Percentiles rank a stretch among this genome's conserved stretches.
phyloP scores from a whole-genome alignment of 352 stramenopile species.

The Achlya hypogyna region DNA sequence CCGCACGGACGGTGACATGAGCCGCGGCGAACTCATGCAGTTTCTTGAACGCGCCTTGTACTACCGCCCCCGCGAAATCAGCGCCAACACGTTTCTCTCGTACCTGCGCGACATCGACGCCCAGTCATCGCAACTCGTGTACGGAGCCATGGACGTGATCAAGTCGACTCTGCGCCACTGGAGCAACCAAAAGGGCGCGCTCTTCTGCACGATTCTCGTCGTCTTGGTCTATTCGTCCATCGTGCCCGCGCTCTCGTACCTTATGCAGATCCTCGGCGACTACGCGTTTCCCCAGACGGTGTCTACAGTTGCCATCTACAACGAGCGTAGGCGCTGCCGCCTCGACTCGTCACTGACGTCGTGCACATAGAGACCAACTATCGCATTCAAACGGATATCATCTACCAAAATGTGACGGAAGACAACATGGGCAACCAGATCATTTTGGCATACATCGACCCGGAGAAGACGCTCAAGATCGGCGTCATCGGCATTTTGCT shows the following conservation, averaged over 20 bases:
- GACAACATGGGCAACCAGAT: neutral
- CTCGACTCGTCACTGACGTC: neutral
- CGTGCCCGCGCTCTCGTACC: slow-evolving; percentile 5
- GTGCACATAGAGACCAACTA: neutral
- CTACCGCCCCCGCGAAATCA: slow-evolving; percentile 64
- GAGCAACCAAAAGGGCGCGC: slow-evolving; percentile 68
- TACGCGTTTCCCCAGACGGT: slow-evolving; percentile 8
- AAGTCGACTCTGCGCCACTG: slow-evolving; percentile 74
- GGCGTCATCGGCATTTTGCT: slow-evolving; percentile 64
- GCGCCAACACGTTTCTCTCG: slow-evolving; percentile 70
- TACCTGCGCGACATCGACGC: slow-evolving; percentile 81
- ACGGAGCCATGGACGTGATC: slow-evolving; percentile 68
- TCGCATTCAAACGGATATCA: neutral
- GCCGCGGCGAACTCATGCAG: slow-evolving; percentile 75
- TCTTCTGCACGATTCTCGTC: slow-evolving; percentile 69
- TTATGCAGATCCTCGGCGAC: slow-evolving; percentile 3
- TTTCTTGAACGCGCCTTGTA: slow-evolving; percentile 73
- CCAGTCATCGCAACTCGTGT: slow-evolving; percentile 56
- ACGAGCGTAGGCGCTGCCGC: neutral
- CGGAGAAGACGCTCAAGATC: slow-evolving; percentile 38
- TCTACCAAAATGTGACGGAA: slow-evolving; percentile 10
- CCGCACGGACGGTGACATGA: slow-evolving; percentile 80
- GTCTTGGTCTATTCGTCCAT: slow-evolving; percentile 24
- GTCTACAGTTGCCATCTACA: neutral
- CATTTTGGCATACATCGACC: neutral